These are phyloP conservation scores for Gossypium anomalum DNA, from an alignment of 345 rosid species.

Conservation along the genomic window DNA sequence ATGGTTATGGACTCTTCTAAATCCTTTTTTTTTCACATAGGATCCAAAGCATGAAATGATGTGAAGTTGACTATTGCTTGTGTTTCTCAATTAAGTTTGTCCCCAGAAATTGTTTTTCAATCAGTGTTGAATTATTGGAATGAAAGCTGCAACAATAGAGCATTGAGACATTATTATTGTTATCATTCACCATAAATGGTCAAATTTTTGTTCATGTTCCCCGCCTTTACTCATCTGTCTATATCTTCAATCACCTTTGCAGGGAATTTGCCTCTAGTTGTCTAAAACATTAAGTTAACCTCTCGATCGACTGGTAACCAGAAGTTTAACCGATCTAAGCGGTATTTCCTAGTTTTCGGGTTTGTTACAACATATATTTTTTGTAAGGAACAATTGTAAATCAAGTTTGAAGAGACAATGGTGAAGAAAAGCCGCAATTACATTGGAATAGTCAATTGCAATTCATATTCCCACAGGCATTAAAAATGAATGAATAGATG, in stretches of 20 bases:
- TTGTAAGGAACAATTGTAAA: background rate
- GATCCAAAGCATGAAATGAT: constrained; percentile 4
- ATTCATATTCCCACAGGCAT: background rate
- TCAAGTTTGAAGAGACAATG: background rate
- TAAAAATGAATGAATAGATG: constrained; percentile 30
- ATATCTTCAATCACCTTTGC: background rate
- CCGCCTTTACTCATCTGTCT: background rate
- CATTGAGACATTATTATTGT: background rate
- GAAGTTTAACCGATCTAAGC: background rate
- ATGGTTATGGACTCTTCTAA: background rate
- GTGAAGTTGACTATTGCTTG: constrained; percentile 11
- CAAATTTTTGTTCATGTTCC: background rate
- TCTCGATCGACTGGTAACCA: background rate
- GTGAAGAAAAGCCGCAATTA: background rate
- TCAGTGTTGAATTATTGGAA: constrained; percentile 12
- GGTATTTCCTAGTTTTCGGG: too few relatives aligned
- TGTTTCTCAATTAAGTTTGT: background rate
- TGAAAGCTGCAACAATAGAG: background rate
- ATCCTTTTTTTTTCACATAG: background rate
- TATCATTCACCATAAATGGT: background rate
- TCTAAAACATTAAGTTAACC: background rate
- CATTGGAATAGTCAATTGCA: background rate
- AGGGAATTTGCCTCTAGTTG: background rate
- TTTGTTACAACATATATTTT: background rate
- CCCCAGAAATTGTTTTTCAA: background rate